Evolutionary conservation across 1,139 yeast species (phyloP), one percentile per base, ranked within the genome.

Genomic region (Taiozyma sp.): DNA sequence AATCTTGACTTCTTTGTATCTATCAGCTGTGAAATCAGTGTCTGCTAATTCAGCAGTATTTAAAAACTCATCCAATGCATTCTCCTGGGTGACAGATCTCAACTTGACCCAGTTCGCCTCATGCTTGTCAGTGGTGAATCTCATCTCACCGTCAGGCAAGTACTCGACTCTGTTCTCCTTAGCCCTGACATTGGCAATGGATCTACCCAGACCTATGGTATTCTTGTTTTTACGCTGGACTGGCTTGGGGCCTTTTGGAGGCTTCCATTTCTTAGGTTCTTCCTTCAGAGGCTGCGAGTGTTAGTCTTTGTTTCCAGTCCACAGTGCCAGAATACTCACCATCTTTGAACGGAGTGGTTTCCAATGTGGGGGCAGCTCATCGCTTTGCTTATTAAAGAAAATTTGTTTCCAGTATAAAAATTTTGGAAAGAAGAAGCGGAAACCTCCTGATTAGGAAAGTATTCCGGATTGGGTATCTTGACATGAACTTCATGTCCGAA

Each of bases 11-110:
- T 86, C 89, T 49, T 86, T 83, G 51, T 83, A 79, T 62, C 86
- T 83, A 59, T 91, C 97, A 4, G 99, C 97, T 7, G 96, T 84
- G 69, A 95, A 93, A 72, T 93, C 99, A 21, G 95, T 90, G 65
- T 90, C 97, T 2, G 98, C 97, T 56, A 95, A 77, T 67, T 88
- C 95, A 1, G 99, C 99, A 11, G 98, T 91, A 64, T 83, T 86
- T 63, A 95, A 78, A 68, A 95, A 91, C 70, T 93, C 99, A 68
- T 95, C 99, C 57, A 95, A 72, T 1, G 97, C 85, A 60, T 88
- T 82, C 68, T 95, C 98, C 63, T 95, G 98, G 0, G 99, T 93
- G 28, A 93, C 95, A 9, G 97, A 89, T 65, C 95, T 79, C 62
- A 93, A 72, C 62, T 90, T 89, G 49, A 88, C 96, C 96, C 96